Evolutionary conservation across 225 moss, liverwort and hornwort genomes (phyloP).

Genomic region (Ulota crispa): DNA sequence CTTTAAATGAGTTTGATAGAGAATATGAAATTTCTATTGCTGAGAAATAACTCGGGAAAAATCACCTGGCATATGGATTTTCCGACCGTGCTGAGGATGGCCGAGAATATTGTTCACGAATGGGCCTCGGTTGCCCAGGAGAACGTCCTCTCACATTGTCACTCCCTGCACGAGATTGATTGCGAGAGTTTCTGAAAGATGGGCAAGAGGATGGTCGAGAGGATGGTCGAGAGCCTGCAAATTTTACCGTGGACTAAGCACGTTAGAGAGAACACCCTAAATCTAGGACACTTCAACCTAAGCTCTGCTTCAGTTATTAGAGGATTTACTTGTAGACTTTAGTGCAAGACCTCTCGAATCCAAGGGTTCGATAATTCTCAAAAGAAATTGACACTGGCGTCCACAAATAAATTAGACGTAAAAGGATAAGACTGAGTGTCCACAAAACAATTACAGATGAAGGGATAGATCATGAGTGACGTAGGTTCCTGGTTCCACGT

Average conservation of each 20-base stretch:
- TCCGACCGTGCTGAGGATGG: slow-evolving; percentile 43
- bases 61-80: slow-evolving; percentile 49
- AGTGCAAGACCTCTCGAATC: too few species aligned
- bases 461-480: too few species aligned
- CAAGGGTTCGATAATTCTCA: too few species aligned
- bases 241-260: neutral
- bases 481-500: neutral
- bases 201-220: slow-evolving; percentile 59
- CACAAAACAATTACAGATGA: too few species aligned
- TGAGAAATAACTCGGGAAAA: neutral
- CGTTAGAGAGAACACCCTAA: too few species aligned
- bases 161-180: slow-evolving; percentile 29
- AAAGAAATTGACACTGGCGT: too few species aligned
- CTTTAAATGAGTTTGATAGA: neutral
- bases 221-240: slow-evolving; percentile 41
- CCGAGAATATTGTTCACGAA: slow-evolving; percentile 37
- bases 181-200: slow-evolving; percentile 37
- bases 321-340: too few species aligned
- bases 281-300: too few species aligned
- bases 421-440: too few species aligned
- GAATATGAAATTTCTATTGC: neutral
- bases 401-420: too few species aligned
- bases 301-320: too few species aligned
- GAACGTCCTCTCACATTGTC: slow-evolving; percentile 34
- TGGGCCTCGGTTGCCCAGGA: slow-evolving; percentile 31